phyloP scores from a whole-genome alignment of 805 yeast species.

The Pichia thaimueangensis region DNA sequence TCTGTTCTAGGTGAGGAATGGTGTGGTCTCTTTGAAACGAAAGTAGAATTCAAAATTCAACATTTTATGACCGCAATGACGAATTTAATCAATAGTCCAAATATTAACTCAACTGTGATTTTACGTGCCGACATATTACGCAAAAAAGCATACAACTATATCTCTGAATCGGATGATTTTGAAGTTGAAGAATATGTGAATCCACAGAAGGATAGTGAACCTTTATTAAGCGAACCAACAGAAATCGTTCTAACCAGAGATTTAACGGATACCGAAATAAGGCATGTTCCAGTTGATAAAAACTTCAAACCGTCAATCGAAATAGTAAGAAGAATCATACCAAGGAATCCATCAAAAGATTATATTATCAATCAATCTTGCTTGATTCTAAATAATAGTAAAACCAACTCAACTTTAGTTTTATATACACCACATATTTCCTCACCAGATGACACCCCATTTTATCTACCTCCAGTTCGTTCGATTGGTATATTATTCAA shows the following conservation, averaged over 20 bases:
- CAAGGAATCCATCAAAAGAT: conserved; percentile 86
- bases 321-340: conserved; percentile 79
- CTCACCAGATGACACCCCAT: conserved; percentile 60
- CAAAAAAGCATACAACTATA: conserved; percentile 39
- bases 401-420: conserved; percentile 43
- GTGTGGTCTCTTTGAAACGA: conserved; percentile 50
- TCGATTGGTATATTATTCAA: conserved; percentile 64
- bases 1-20: conserved; percentile 55
- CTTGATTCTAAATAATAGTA: conserved; percentile 35
- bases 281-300: conserved; percentile 27
- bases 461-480: conserved; percentile 79
- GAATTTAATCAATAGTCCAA: conserved; percentile 74
- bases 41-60: conserved; percentile 41
- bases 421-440: conserved; percentile 75
- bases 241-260: conserved; percentile 23
- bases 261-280: conserved; percentile 38
- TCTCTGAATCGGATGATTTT: conserved; percentile 26
- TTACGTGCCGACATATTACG: conserved; percentile 77
- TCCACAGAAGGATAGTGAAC: conserved; percentile 28
- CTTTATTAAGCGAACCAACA: conserved; percentile 23
- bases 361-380: conserved; percentile 82
- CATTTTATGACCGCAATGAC: conserved; percentile 75
- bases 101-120: conserved; percentile 86
- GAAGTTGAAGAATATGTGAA: conserved; percentile 22
- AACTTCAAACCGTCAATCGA: conserved; percentile 36